phyloP scores from a whole-genome alignment of 129 eudicot species.

The Arctium minus region DNA sequence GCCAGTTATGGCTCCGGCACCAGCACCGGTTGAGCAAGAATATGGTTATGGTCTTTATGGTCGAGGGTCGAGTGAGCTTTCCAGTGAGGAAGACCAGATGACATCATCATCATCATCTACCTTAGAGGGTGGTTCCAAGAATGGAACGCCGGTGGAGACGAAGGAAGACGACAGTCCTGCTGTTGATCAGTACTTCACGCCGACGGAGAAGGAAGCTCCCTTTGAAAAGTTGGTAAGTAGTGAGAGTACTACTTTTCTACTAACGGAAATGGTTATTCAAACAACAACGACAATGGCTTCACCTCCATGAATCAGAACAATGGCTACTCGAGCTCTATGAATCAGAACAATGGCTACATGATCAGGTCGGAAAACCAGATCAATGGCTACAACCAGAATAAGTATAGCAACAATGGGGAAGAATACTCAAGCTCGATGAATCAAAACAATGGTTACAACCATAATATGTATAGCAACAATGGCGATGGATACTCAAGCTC shows the following conservation, averaged over 20 bases:
- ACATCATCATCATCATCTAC: no score
- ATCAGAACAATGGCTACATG: neutral
- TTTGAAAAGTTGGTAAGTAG: conserved; percentile 27
- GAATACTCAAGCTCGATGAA: conserved; percentile 18
- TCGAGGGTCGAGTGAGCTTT: conserved; percentile 23
- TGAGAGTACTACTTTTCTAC: conserved; percentile 23
- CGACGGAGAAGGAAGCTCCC: conserved; percentile 14
- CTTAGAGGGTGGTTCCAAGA: neutral
- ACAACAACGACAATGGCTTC: neutral
- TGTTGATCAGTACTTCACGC: neutral
- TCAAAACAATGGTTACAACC: conserved; percentile 14
- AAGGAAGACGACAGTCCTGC: neutral
- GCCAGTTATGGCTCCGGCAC: conserved; percentile 28
- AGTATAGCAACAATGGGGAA: neutral
- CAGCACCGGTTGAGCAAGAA: conserved; percentile 27
- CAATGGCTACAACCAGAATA: neutral
- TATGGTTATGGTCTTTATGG: conserved; percentile 58
- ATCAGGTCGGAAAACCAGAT: conserved; percentile 2
- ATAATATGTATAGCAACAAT: neutral
- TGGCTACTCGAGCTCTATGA: neutral
- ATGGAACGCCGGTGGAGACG: conserved; percentile 5
- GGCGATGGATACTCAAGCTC: neutral
- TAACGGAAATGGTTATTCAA: neutral
- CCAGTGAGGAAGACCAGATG: conserved; percentile 18
- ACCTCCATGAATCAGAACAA: neutral